phyloP scores from a whole-genome alignment of 2,329 filamentous ascomycete genomes.

The Beauveria caledonica region DNA sequence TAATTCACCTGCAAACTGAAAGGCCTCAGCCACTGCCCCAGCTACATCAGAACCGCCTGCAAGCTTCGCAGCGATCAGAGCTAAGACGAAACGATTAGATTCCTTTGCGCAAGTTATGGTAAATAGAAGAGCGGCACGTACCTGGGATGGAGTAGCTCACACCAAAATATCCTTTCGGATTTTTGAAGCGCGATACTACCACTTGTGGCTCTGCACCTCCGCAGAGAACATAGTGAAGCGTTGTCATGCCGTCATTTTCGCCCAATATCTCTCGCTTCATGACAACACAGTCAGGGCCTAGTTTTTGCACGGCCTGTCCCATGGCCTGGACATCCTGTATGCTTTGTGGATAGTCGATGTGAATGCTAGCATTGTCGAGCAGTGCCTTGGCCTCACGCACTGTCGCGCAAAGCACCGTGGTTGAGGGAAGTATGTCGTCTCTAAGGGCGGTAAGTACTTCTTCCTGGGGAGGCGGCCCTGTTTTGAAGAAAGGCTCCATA shows the following conservation, averaged over 20 bases:
- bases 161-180: conserved; percentile 5
- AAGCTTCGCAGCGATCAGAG: conserved; percentile 4
- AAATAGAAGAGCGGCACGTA: not conserved
- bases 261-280: conserved; percentile 8
- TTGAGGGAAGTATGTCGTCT: conserved; percentile 7
- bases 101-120: not conserved
- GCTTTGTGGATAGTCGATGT: conserved; percentile 4
- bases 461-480: not conserved
- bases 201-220: not conserved
- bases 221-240: conserved; percentile 8
- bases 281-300: conserved; percentile 8
- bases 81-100: not conserved
- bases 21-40: conserved; percentile 7
- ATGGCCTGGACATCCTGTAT: conserved; percentile 1
- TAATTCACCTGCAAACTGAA: conserved; percentile 6
- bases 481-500: conserved; percentile 11
- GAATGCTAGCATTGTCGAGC: not conserved
- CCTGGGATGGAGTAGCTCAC: conserved; percentile 10
- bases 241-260: conserved; percentile 5
- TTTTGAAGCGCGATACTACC: conserved; percentile 1
- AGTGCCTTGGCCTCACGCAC: conserved; percentile 9
- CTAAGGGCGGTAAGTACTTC: conserved; percentile 1
- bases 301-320: conserved; percentile 1
- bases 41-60: not conserved
- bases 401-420: conserved; percentile 4